Conservation (phyloP, 129 eudicot species). For the Cynara cardunculus region DNA sequence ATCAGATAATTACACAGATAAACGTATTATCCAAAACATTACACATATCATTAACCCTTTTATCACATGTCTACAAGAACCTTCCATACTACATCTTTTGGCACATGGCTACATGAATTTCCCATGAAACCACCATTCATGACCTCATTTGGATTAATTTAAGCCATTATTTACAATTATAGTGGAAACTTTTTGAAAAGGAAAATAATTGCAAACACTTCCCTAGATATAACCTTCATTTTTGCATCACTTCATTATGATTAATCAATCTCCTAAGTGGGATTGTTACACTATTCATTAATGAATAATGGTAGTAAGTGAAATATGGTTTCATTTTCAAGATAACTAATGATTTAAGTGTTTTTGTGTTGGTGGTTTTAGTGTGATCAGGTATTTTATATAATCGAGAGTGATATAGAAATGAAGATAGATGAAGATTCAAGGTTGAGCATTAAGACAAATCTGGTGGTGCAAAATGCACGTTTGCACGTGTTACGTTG, state of each 20-base stretch:
- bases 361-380: no score
- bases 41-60: not conserved
- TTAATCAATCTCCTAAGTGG: slow-evolving; percentile 9
- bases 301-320: not conserved
- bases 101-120: slow-evolving; percentile 2
- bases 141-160: slow-evolving; percentile 3
- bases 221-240: slow-evolving; percentile 27
- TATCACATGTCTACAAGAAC: slow-evolving; percentile 21
- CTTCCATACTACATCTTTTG: slow-evolving; percentile 18
- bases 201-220: slow-evolving; percentile 21
- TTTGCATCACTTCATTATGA: slow-evolving; percentile 1
- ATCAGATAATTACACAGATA: not conserved
- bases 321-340: not conserved
- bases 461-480: no score
- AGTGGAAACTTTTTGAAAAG: slow-evolving; percentile 29
- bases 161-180: slow-evolving; percentile 19
- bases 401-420: no score
- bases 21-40: not conserved
- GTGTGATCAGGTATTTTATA: no score
- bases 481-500: no score
- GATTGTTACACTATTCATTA: slow-evolving; percentile 6
- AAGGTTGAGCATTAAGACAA: no score
- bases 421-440: no score
- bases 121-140: not conserved
- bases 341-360: not conserved